Base-by-base conservation (phyloP, 2,329 filamentous ascomycete species). In the Trichoderma gracile region DNA sequence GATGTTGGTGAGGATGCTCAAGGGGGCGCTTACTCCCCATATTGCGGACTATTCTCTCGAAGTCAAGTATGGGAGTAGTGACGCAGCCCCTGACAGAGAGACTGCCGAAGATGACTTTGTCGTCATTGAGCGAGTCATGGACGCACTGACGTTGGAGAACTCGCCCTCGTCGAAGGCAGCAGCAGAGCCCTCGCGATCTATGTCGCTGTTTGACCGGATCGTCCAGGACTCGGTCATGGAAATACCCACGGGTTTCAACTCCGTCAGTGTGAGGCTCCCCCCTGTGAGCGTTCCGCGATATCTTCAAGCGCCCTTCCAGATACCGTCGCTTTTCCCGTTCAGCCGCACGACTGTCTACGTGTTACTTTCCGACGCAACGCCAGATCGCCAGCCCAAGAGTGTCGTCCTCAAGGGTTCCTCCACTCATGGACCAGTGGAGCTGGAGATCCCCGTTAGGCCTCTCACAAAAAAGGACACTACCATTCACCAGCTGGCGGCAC, bases 1-100 rank as follows among this genome's bases (percentile, higher is more conserved):
- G 67, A 90, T 89, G 72, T 82, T 92, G 1, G 81, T 92, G 2
- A 83, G 89, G 2, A 92, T 93, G 89, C 78, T 93, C 64, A 91
- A 90, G 71, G 89, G 84, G 0, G 86, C 88, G 0, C 74, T 92
- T 21, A 86, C 84, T 2, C 87, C 88, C 0, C 88, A 91, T 67
- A 79, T 90, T 50, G 81, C 77, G 17, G 83, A 91, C 70, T 90
- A 88, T 70, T 81, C 78, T 0, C 76, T 92, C 1, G 85, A 89
- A 69, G 76, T 91, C 66, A 83, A 86, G 61, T 91, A 89, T 68
- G 67, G 23, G 1, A 27, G 9, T 2, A 38, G 45, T 8, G 30
- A 60, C 0, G 17, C 65, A 5, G 65, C 65, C 6, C 64, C 42
- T 8, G 33, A 9, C 10, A 38, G 33, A 14, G 38, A 53, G 23